Conservation (phyloP, 345 rosid genomes). For the Dipteronia dyeriana region DNA sequence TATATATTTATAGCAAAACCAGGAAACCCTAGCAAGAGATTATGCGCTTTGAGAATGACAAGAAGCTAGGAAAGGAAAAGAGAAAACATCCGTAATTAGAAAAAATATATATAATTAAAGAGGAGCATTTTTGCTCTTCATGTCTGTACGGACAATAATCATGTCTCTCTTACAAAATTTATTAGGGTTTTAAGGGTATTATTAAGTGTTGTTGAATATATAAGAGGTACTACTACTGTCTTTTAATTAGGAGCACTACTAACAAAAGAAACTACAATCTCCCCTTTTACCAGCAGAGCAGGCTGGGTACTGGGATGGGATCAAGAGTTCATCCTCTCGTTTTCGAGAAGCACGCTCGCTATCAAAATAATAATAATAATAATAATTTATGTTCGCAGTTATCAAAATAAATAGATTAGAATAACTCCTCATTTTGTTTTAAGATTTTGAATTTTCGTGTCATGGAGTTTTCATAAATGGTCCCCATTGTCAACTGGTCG, state of each 20-base stretch:
- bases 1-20: not conserved
- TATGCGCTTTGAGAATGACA: not conserved
- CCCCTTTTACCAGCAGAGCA: not conserved
- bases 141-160: slow-evolving; percentile 21
- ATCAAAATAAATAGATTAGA: not conserved
- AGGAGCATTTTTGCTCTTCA: not conserved
- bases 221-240: slow-evolving; percentile 17
- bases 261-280: not conserved
- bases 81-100: not conserved
- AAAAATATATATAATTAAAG: not conserved
- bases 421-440: not conserved
- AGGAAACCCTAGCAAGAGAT: not conserved
- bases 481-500: slow-evolving; percentile 18
- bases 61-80: not conserved
- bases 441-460: not conserved
- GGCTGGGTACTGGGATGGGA: slow-evolving; percentile 3
- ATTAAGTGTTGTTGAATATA: not conserved
- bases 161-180: not conserved
- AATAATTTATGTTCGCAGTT: not conserved
- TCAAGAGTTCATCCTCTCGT: not conserved
- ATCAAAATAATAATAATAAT: not conserved
- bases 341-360: slow-evolving; percentile 24
- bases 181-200: not conserved
- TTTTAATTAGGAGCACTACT: slow-evolving; percentile 14
- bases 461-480: slow-evolving; percentile 22